Base-by-base conservation (phyloP, 2,329 filamentous ascomycete genomes). In the Myotisia sp. region DNA sequence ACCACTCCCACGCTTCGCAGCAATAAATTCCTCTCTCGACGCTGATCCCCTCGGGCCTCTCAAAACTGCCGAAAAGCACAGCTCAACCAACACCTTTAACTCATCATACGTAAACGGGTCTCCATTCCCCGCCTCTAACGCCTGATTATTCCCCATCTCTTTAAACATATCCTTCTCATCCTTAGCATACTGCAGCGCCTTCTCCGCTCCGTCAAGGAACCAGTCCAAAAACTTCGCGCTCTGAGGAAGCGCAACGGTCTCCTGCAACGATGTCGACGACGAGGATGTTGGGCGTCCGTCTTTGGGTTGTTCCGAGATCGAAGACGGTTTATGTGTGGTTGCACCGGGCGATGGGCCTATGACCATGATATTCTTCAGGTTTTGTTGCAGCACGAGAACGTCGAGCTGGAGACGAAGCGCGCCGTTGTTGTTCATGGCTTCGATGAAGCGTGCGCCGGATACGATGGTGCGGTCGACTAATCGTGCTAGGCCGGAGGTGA, bases 341-440 rank as follows among this genome's bases (percentile, higher is more conserved):
- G n/a, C n/a, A 3, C 35, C 27, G 5, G 35, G 27, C 6, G 36
- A 34, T 10, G 53, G 47, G 31, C 24, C 22, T 22, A 28, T 48
- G n/a, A 59, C 47, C 30, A 63, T 84, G 34, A 98, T 77, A 45
- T 92, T 92, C 63, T 93, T 93, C 36, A 98, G 72, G 49, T 93
- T 94, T 54, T 98, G 90, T 59, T 95, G 87, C 33, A 98, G 65
- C 26, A 98, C 90, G 16, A 94, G 69, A 31, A 94, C 84, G 54
- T 98, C 93, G 49, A 95, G 73, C 54, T 85, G 79, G 73, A 98
- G 85, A 23, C 85, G 73, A n/a, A 76, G 74, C 39, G 78, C 82
- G 26, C 90, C 90, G 47, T 79, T 73, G 23, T 61, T 63, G 54
- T 98, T 94, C 76, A 98, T 87, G 5, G 79, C 76, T 32, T 76